Conservation (phyloP, 2,329 filamentous ascomycete genomes). For the Fusarium fracticaudum region DNA sequence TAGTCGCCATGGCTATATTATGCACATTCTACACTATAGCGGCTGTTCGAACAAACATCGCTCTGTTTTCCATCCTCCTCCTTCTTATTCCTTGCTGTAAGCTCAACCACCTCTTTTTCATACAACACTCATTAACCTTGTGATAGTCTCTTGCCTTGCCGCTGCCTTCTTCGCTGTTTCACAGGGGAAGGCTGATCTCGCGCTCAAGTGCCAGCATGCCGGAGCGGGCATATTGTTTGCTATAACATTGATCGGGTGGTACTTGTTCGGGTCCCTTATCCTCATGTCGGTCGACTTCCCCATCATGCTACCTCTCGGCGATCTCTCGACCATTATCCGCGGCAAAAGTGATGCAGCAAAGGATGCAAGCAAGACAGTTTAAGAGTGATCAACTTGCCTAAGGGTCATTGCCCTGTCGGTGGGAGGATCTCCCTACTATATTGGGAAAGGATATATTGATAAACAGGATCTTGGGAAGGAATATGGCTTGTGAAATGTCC, state of each 20-base stretch:
- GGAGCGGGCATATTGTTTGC: constrained; percentile 41
- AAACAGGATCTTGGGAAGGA: too few relatives aligned
- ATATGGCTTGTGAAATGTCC: background rate
- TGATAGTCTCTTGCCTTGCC: constrained; percentile 41
- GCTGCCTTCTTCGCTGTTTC: constrained; percentile 45
- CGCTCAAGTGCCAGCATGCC: constrained; percentile 40
- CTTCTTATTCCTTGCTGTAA: constrained; percentile 55
- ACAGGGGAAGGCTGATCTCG: constrained; percentile 19
- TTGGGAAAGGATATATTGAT: background rate
- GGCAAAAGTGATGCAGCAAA: constrained; percentile 20
- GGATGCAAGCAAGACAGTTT: constrained; percentile 17
- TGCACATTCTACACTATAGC: constrained; percentile 70
- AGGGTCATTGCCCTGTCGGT: too few relatives aligned
- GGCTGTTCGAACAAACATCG: constrained; percentile 71
- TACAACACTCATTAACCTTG: background rate
- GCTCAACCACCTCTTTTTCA: background rate
- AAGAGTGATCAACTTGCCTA: background rate
- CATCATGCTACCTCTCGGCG: constrained; percentile 58
- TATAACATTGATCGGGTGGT: constrained; percentile 55
- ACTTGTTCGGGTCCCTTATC: constrained; percentile 59
- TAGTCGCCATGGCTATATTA: constrained; percentile 69
- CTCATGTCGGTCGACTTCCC: constrained; percentile 63
- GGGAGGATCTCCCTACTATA: background rate
- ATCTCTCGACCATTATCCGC: constrained; percentile 56
- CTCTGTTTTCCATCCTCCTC: constrained; percentile 69